phyloP scores from a whole-genome alignment of 108 stramenopile genomes.

The Fistulifera pelliculosa region DNA sequence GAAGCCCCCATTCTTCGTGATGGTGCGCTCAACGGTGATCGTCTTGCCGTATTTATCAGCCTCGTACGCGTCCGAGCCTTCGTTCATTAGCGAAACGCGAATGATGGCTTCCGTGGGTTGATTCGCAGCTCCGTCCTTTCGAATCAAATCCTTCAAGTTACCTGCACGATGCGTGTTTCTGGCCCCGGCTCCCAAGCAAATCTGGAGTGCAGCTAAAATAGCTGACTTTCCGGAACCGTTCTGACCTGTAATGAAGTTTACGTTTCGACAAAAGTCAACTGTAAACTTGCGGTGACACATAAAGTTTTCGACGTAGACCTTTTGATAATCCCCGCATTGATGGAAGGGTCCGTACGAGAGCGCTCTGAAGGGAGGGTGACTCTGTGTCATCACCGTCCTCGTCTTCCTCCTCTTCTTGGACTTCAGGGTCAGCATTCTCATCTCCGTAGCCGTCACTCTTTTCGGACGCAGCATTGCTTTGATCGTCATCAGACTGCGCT shows the following conservation, averaged over 20 bases:
- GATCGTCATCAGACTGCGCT: background rate
- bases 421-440: background rate
- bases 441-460: slow-evolving; percentile 2
- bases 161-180: slow-evolving; percentile 77
- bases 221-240: slow-evolving; percentile 94
- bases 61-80: slow-evolving; percentile 76
- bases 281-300: slow-evolving; percentile 80
- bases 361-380: background rate
- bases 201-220: slow-evolving; percentile 92
- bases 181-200: slow-evolving; percentile 92
- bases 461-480: background rate
- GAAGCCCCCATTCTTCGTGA: slow-evolving; percentile 60
- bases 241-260: slow-evolving; percentile 93
- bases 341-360: background rate
- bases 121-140: slow-evolving; percentile 62
- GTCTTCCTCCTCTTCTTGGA: too few species aligned
- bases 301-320: slow-evolving; percentile 87
- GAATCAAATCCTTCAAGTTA: slow-evolving; percentile 77
- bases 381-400: background rate
- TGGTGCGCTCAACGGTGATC: slow-evolving; percentile 84
- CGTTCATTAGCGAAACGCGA: slow-evolving; percentile 83
- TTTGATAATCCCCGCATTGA: slow-evolving; percentile 35
- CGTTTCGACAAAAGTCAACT: slow-evolving; percentile 65
- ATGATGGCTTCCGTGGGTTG: slow-evolving; percentile 49
- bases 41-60: slow-evolving; percentile 81